Evolutionary conservation across 179 eudicot species (phyloP).

Genomic region (Corrigiola litoralis): DNA sequence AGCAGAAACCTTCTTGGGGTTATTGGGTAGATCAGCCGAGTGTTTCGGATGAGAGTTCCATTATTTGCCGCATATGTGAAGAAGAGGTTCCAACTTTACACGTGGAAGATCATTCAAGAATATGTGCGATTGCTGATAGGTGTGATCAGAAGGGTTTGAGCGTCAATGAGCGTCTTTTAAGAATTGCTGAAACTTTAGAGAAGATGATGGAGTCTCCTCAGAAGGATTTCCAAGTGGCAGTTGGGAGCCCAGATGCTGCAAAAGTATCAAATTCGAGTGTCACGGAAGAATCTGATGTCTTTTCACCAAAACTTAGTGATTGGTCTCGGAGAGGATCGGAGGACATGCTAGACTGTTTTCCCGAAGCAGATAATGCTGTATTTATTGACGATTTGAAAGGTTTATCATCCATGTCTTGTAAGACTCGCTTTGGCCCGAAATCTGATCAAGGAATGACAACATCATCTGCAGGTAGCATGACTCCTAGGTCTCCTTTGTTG

Average conservation of each 20-base stretch:
- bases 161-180: constrained; percentile 84
- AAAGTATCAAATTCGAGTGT: constrained; percentile 86
- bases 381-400: constrained; percentile 89
- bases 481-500: constrained; percentile 89
- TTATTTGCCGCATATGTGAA: constrained; percentile 98
- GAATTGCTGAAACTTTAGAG: constrained; percentile 89
- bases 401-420: constrained; percentile 81
- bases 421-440: constrained; percentile 96
- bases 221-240: constrained; percentile 69
- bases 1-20: constrained; percentile 79
- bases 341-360: constrained; percentile 91
- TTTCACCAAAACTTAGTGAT: constrained; percentile 93
- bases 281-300: constrained; percentile 78
- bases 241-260: constrained; percentile 87
- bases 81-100: constrained; percentile 95
- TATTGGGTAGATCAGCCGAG: constrained; percentile 76
- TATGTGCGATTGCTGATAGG: constrained; percentile 94
- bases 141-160: constrained; percentile 96
- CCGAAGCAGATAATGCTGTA: constrained; percentile 74
- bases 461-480: constrained; percentile 97
- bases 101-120: constrained; percentile 94
- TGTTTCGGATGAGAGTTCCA: constrained; percentile 72
- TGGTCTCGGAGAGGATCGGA: constrained; percentile 98
- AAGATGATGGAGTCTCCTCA: constrained; percentile 67
- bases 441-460: constrained; percentile 99